Evolutionary conservation across 129 eudicot species (phyloP), one percentile per base, ranked within the genome.

Genomic region (Arctium lappa): DNA sequence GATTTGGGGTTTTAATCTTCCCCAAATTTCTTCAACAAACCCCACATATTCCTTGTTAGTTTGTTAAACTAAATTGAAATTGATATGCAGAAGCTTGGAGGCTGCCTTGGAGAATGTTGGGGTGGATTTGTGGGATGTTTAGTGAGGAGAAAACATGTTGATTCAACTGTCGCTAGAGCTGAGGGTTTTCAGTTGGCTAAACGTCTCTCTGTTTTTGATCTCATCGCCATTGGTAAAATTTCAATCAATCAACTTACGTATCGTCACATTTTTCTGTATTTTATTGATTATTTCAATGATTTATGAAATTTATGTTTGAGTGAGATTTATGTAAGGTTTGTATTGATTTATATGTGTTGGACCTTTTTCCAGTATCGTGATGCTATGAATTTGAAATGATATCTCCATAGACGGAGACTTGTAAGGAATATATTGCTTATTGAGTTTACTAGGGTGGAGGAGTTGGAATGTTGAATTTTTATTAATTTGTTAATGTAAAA

Each of bases 131-230:
- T 70, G 29, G 82, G 88, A 76, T 85, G 92, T 77, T 82, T 91
- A 71, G 88, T 91, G 15, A 92, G 98, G 85, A 89, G 98, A 75
- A 94, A 94, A 68, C 92, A 91, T 90, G 98, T 94, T 32, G 98
- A 94, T 88, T 87, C 94, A 37, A 74, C 86, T 0, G 86, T 82
- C 66, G 76, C 87, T 42, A 88, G 87, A 44, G 81, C 87, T 18
- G 80, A 81, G 50, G 93, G 79, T 76, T 73, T 71, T 86, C 97
- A 92, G 80, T 89, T 94, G 82, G 98, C 98, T 2, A 92, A 92
- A 83, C 94, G 92, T 36, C 81, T 94, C 42, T 86, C 98, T 73
- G 86, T 92, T 75, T 80, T 92, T 86, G 97, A 94, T 76, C 93
- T 94, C 32, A 91, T 94, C 80, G 97, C 97, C 70, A 91, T 94